Evolutionary conservation across 2,329 filamentous ascomycete species (phyloP).

Genomic region (Apiospora phragmitis): DNA sequence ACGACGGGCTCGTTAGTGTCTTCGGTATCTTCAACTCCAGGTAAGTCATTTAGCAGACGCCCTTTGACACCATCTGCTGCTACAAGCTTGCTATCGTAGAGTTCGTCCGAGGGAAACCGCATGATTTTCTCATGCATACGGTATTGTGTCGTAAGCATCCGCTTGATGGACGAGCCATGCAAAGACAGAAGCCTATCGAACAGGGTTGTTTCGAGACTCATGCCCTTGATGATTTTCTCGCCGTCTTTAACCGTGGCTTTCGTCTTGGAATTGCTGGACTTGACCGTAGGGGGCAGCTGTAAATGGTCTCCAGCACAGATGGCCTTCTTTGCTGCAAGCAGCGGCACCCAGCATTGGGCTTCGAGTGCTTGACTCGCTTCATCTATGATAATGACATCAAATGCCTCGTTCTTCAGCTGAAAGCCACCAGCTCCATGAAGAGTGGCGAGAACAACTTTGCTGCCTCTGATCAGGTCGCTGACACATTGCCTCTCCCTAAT

Average conservation of each 20-base stretch:
- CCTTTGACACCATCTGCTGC: constrained; percentile 78
- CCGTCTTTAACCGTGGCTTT: constrained; percentile 37
- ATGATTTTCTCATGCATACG: constrained; percentile 97
- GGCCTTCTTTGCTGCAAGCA: constrained; percentile 78
- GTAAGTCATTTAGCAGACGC: constrained; percentile 72
- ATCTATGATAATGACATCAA: constrained; percentile 94
- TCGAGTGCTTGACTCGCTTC: constrained; percentile 95
- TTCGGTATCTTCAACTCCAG: constrained; percentile 72
- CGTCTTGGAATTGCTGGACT: constrained; percentile 64
- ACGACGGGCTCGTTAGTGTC: constrained; percentile 86
- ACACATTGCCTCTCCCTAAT: constrained; percentile 83
- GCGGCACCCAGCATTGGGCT: constrained; percentile 93
- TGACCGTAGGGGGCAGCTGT: constrained; percentile 92
- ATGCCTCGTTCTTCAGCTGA: constrained; percentile 76
- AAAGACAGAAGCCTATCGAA: constrained; percentile 85
- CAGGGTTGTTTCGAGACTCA: constrained; percentile 81
- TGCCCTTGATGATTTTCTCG: constrained; percentile 44
- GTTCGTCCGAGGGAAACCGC: constrained; percentile 84
- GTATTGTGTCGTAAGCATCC: constrained; percentile 96
- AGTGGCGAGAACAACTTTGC: constrained; percentile 88
- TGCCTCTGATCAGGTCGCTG: constrained; percentile 69
- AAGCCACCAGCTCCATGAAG: constrained; percentile 88
- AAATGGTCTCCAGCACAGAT: constrained; percentile 93
- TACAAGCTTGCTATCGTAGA: constrained; percentile 80
- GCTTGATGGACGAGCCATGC: constrained; percentile 81